These are phyloP conservation scores for Plasmodium cynomolgi DNA, from an alignment of 169 alveolate species.

Conservation along the genomic window DNA sequence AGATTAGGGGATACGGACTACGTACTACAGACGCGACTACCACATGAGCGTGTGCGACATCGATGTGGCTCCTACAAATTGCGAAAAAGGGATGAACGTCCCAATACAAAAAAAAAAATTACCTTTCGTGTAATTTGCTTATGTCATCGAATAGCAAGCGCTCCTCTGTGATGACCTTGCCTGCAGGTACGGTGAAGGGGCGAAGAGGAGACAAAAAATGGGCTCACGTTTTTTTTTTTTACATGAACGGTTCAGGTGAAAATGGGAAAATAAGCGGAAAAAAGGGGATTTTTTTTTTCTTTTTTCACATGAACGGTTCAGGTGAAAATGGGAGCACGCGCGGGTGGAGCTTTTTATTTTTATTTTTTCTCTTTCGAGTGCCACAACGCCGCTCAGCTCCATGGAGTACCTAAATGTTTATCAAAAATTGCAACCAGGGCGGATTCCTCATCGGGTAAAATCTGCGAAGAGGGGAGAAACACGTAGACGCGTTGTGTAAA, in stretches of 20 bases:
- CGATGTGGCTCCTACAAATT: neutral
- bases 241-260: neutral
- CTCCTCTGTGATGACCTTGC: conserved; percentile 32
- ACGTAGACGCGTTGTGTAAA: neutral
- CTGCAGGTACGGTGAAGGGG: neutral
- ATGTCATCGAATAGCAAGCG: conserved; percentile 34
- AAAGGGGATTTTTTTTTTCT: neutral
- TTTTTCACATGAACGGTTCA: neutral
- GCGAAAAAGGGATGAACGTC: neutral
- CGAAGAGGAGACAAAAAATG: neutral
- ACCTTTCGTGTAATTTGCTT: conserved; percentile 33
- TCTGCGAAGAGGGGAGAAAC: neutral
- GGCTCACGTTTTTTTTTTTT: neutral
- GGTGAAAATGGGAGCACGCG: neutral
- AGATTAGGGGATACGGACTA: neutral
- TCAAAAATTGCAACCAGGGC: conserved; percentile 21
- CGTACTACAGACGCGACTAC: neutral
- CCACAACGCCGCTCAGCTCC: neutral
- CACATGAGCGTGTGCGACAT: neutral
- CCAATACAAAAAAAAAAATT: neutral
- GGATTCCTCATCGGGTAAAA: conserved; percentile 37
- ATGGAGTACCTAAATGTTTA: conserved; percentile 24
- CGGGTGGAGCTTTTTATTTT: neutral
- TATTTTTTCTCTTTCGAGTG: neutral
- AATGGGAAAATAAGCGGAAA: too few species aligned